Conservation (phyloP, 2,329 filamentous ascomycete genomes). For the Trichoderma endophyticum region DNA sequence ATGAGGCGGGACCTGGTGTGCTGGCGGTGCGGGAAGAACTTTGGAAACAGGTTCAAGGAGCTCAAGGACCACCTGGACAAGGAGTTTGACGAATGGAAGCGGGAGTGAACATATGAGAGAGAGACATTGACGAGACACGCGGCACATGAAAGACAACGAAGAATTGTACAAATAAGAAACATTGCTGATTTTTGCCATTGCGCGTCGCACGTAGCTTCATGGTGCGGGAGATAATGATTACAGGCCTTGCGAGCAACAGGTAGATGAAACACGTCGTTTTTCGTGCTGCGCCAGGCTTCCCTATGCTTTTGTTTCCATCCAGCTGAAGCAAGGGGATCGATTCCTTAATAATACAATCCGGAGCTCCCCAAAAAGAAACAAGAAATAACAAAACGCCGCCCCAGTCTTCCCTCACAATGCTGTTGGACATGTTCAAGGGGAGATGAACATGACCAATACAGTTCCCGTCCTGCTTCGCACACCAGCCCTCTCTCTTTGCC, state of each 20-base stretch:
- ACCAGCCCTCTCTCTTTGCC: background rate
- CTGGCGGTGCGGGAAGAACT: slow-evolving; percentile 78
- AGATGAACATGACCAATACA: background rate
- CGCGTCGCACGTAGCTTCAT: background rate
- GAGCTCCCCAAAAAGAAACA: background rate
- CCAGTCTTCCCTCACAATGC: background rate
- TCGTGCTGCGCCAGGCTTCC: background rate
- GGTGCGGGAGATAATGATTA: background rate
- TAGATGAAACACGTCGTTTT: background rate
- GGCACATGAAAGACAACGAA: background rate
- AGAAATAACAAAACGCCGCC: background rate
- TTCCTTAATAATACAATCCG: background rate
- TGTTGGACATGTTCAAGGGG: background rate
- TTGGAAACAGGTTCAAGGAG: slow-evolving; percentile 68
- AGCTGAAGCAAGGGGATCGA: background rate
- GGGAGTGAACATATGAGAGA: slow-evolving; percentile 40
- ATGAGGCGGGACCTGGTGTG: slow-evolving; percentile 67
- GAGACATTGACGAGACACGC: background rate
- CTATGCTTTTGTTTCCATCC: background rate
- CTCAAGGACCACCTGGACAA: slow-evolving; percentile 72
- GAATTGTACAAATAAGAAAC: background rate
- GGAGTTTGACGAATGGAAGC: slow-evolving; percentile 76
- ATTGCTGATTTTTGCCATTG: background rate
- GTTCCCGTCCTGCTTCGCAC: background rate
- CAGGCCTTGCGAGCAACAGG: background rate